These are phyloP conservation scores for Kregervanrija pseudodelftensis DNA, from an alignment of 805 yeast genomes.

Conservation along the genomic window DNA sequence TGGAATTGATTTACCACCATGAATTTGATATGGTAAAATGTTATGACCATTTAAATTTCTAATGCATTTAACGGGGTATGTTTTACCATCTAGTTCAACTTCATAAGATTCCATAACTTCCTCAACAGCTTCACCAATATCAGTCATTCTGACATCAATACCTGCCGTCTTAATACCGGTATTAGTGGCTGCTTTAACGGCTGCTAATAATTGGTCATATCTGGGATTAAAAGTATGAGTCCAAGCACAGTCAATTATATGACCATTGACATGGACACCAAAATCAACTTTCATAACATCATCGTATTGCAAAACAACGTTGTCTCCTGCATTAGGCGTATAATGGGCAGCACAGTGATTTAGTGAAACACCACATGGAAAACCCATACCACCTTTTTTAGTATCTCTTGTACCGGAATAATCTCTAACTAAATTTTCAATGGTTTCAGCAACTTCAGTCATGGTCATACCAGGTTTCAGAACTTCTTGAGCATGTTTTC, in stretches of 20 bases:
- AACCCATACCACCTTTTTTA: constrained; percentile 82
- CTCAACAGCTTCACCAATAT: constrained; percentile 92
- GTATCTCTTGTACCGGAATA: constrained; percentile 54
- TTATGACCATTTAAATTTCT: constrained; percentile 93
- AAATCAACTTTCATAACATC: constrained; percentile 96
- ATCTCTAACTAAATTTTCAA: constrained; percentile 78
- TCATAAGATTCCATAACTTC: constrained; percentile 97
- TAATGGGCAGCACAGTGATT: constrained; percentile 97
- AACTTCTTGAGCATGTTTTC: constrained; percentile 65
- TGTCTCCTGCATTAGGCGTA: constrained; percentile 95
- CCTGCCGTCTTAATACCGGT: constrained; percentile 93
- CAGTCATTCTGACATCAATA: constrained; percentile 89
- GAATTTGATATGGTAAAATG: constrained; percentile 77
- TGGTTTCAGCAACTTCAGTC: constrained; percentile 81
- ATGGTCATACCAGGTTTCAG: constrained; percentile 90
- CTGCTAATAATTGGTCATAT: constrained; percentile 72
- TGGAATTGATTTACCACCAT: constrained; percentile 95
- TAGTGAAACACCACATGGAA: constrained; percentile 95
- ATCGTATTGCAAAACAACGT: constrained; percentile 66
- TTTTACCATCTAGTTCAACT: constrained; percentile 81
- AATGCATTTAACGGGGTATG: constrained; percentile 79
- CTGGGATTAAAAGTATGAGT: constrained; percentile 81
- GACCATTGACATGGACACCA: constrained; percentile 95
- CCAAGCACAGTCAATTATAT: constrained; percentile 91
- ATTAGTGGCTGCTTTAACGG: constrained; percentile 89